Evolutionary conservation across 2,329 filamentous ascomycete species (phyloP), one percentile per base, ranked within the genome.

Genomic region (Cladosporium sphaerospermum): DNA sequence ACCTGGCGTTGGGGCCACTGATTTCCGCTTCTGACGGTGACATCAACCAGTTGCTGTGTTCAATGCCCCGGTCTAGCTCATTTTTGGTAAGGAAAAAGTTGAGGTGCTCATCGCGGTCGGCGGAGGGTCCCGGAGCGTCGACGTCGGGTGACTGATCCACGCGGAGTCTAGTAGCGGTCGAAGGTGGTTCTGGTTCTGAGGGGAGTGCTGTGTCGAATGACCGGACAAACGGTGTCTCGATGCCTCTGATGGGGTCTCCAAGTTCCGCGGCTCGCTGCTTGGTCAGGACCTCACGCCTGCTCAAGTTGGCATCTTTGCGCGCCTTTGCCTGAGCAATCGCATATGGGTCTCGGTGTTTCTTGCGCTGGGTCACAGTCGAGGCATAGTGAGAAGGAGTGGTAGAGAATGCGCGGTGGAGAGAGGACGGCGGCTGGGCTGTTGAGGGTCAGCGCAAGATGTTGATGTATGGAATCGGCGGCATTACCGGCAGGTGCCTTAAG

Each of bases 241-340:
- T 78, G 65, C 92, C 93, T 62, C 85, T 80, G 58, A 99, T 77
- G 1, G 90, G 88, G 69, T 95, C 82, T 47, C 92, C 92, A 59
- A 85, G 77, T 43, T 78, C 77, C 44, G 77, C 77, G 54, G 81
- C 76, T 55, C 88, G 83, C 66, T 84, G 76, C 58, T 81, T 74
- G 56, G 82, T 71, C 52, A 97, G 79, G 57, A 83, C 82, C 57
- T 81, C 77, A 64, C 86, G 89, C 48, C 89, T 83, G 64, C 86
- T 81, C 43, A 92, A 69, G 67, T 96, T 95, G 60, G 86, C 88
- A 9, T 86, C 83, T 71, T 92, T 95, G 57, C 89, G 85, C 67
- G 90, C 88, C 64, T 86, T 82, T 32, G 88, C 84, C 71, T 95
- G 89, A 3, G 86, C 86, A 71, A 86, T 81, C 55, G 85, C 78